These are phyloP conservation scores for Pyrenophora teres DNA, from an alignment of 2,329 filamentous ascomycete species.

Conservation along the genomic window DNA sequence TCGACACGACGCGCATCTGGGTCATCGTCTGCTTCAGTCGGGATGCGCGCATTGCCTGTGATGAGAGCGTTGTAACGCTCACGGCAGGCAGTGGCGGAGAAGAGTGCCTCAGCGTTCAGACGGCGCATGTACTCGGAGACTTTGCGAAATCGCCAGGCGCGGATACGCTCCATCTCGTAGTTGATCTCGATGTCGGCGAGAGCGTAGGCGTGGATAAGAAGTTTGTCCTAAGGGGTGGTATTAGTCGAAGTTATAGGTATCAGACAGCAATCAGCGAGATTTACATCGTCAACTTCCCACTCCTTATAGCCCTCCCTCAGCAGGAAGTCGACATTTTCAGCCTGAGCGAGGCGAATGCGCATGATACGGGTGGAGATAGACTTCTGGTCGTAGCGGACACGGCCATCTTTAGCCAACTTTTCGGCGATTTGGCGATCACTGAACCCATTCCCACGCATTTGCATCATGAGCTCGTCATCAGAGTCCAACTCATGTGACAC, in stretches of 20 bases:
- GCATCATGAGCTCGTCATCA: conserved; percentile 54
- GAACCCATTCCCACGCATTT: conserved; percentile 50
- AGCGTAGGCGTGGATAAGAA: conserved; percentile 49
- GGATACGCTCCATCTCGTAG: conserved; percentile 47
- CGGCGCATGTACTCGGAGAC: conserved; percentile 51
- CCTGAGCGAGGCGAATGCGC: conserved; percentile 52
- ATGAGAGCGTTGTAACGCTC: conserved; percentile 50
- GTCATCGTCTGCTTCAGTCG: conserved; percentile 51
- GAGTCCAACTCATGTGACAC: conserved; percentile 52
- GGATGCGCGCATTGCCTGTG: conserved; percentile 52
- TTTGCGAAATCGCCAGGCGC: conserved; percentile 52
- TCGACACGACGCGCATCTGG: conserved; percentile 46
- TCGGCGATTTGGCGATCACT: conserved; percentile 52
- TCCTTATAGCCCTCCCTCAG: conserved; percentile 55
- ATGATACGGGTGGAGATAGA: conserved; percentile 55
- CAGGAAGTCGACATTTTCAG: conserved; percentile 51
- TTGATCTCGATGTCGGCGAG: conserved; percentile 52
- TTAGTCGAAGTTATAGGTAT: conserved; percentile 4
- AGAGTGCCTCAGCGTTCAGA: conserved; percentile 47
- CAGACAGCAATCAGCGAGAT: conserved; percentile 5
- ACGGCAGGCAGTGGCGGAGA: conserved; percentile 54
- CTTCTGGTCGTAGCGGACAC: conserved; percentile 52
- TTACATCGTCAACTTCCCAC: conserved; percentile 57
- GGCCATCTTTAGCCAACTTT: conserved; percentile 49
- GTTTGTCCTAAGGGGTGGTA: conserved; percentile 47